Percentiles rank a stretch among this genome's conserved stretches.
Conservation (phyloP, 495 filamentous ascomycete species). For the Amorphotheca resinae region DNA sequence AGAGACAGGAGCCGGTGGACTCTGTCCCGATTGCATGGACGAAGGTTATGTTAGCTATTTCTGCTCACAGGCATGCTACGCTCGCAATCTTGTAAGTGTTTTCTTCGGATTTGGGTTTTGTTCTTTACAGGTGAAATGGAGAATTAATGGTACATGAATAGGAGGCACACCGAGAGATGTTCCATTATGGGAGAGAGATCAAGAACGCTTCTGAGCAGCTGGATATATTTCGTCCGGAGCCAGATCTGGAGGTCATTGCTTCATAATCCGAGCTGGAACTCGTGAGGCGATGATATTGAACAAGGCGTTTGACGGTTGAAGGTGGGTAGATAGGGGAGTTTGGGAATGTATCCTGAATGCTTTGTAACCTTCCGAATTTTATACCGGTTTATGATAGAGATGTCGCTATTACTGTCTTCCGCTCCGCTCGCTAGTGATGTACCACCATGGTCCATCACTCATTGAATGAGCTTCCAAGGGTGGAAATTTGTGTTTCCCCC, state of each 20-base stretch:
- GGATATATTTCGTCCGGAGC: background rate
- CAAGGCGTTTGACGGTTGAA: no score
- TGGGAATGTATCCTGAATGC: no score
- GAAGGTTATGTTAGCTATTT: slow-evolving; percentile 8
- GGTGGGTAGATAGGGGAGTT: no score
- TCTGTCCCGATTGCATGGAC: slow-evolving; percentile 16
- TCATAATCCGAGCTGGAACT: no score
- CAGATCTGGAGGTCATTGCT: slow-evolving; percentile 3
- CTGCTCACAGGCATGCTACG: slow-evolving; percentile 16
- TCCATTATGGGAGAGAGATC: slow-evolving; percentile 6
- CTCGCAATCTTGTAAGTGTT: slow-evolving; percentile 13
- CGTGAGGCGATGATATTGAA: no score
- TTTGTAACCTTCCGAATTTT: no score
- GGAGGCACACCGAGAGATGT: slow-evolving; percentile 2
- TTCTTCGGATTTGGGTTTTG: background rate
- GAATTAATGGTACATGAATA: background rate
- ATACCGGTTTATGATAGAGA: no score
- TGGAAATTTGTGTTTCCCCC: no score
- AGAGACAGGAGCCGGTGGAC: slow-evolving; percentile 7
- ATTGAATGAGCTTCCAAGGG: no score
- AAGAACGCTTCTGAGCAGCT: background rate
- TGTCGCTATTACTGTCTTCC: no score
- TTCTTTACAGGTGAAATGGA: background rate
- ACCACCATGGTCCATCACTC: no score
- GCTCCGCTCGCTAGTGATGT: no score